Base-by-base conservation (phyloP, 352 stramenopile species). In the Phytopythium helicoides region DNA sequence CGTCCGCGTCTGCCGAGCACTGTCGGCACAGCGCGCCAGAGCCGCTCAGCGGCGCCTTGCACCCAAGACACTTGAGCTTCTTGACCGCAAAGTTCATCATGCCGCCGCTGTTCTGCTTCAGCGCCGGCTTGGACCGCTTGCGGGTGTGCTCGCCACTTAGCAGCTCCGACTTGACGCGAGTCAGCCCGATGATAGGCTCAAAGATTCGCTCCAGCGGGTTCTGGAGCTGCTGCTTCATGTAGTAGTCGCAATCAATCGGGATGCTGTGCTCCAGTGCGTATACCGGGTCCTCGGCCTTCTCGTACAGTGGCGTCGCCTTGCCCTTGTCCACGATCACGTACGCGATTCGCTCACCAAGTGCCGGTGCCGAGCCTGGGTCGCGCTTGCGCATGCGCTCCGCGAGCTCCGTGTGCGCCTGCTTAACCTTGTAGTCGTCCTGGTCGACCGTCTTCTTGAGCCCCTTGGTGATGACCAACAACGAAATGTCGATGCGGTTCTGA, bases 401-500 rank as follows among this genome's bases (percentile, higher is more conserved):
- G 48, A 99, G 75, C 74, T 99, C 97, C 21, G 98, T 98, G 73
- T 99, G 97, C 33, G 97, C 97, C 56, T 98, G 93, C 62, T 99
- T 99, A n/a, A 95, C 81, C 58, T 98, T 98, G 82, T 99, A 99
- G 63, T 98, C 97, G 16, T 98, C 90, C 55, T 97, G 96, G 66
- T 99, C 94, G 12, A 97, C 94, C n/a, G 89, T 96, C 71, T 99
- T 99, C 58, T 98, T 98, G 16, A 99, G 73, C 36, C 94, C 96
- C 66, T 99, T 99, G 2, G 97, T 99, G 68, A 99, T 99, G 28
- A 99, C 97, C 28, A 99, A 73, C 36, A 98, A 77, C n/a, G 93
- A 99, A 49, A 99, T 99, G 72, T 99, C 97, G 65, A 99, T 96
- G 53, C 98, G 98, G 72, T 99, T 99, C 76, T 99, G 97, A n/a